Conservation (phyloP, 2,329 filamentous ascomycete genomes). For the Hypocreales sp. region DNA sequence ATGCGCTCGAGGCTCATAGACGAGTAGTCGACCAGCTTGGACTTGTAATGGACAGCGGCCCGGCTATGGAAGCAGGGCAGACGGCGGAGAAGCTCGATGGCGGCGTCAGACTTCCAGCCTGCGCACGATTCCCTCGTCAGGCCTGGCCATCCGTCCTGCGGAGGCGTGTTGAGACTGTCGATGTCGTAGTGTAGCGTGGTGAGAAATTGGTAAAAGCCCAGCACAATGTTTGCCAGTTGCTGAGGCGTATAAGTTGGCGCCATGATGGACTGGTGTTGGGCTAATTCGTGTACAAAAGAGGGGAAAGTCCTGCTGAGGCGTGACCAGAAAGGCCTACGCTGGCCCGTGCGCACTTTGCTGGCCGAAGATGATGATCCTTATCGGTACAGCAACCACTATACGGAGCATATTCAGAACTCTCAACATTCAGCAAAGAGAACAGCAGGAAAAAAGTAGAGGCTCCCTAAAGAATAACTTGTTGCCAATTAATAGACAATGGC, state of each 20-base stretch:
- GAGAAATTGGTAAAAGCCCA: constrained; percentile 14
- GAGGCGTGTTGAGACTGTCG: constrained; percentile 10
- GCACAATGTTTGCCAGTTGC: constrained; percentile 10
- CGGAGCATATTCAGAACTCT: too few relatives aligned
- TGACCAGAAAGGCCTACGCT: too few relatives aligned
- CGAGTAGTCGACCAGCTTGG: not conserved
- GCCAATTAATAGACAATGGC: too few relatives aligned
- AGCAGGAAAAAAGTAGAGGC: too few relatives aligned
- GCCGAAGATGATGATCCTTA: too few relatives aligned
- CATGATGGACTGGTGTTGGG: too few relatives aligned
- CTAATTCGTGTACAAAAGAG: too few relatives aligned
- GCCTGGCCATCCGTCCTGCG: constrained; percentile 15
- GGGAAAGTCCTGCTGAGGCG: too few relatives aligned
- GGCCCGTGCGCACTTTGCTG: too few relatives aligned
- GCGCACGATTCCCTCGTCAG: constrained; percentile 7
- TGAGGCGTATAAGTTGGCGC: constrained; percentile 8
- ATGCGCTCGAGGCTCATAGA: not conserved
- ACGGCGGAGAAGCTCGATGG: constrained; percentile 10
- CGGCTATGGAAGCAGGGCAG: constrained; percentile 10
- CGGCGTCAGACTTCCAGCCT: constrained; percentile 10
- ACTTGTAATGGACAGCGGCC: constrained; percentile 4
- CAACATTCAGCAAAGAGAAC: too few relatives aligned
- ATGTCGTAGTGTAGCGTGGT: constrained; percentile 13
- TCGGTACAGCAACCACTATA: too few relatives aligned
- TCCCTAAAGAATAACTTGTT: too few relatives aligned